A percentile compares a stretch with the other conserved stretches of the same genome.
phyloP scores from a whole-genome alignment of 2,329 filamentous ascomycete species.

The Polytolypa hystricis region DNA sequence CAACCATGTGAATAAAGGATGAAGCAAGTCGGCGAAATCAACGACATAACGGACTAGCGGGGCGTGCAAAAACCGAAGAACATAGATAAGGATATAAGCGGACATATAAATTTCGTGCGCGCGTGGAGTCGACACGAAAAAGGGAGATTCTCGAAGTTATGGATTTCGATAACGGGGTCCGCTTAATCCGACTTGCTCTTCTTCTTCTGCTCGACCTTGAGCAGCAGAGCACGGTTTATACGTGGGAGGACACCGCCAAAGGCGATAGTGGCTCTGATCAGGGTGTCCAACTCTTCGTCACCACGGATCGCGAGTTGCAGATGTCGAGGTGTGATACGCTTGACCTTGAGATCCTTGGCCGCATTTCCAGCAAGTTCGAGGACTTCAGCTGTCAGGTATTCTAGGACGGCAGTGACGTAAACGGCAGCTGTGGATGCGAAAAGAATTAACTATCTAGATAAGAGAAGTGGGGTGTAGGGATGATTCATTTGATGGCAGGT shows the following conservation, averaged over 20 bases:
- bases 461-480: constrained; percentile 2
- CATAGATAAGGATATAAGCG: constrained; percentile 4
- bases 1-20: too few species aligned
- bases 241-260: constrained; percentile 97
- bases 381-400: constrained; percentile 96
- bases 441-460: constrained; percentile 7
- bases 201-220: constrained; percentile 98
- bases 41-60: background rate
- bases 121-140: constrained; percentile 8
- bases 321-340: constrained; percentile 97
- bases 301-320: constrained; percentile 95
- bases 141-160: constrained; percentile 10
- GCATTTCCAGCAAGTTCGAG: constrained; percentile 97
- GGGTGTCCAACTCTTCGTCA: constrained; percentile 93
- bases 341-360: constrained; percentile 98
- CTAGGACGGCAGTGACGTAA: constrained; percentile 94
- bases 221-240: constrained; percentile 92
- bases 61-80: background rate
- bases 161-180: constrained; percentile 15
- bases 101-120: constrained; percentile 4
- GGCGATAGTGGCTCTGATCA: constrained; percentile 95
- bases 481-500: too few species aligned
- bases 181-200: constrained; percentile 49
- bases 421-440: constrained; percentile 63
- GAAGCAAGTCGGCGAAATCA: constrained; percentile 1